Evolutionary conservation across 441 rosid species (phyloP), one percentile per base, ranked within the genome.

Genomic region (Gossypium trilobum): DNA sequence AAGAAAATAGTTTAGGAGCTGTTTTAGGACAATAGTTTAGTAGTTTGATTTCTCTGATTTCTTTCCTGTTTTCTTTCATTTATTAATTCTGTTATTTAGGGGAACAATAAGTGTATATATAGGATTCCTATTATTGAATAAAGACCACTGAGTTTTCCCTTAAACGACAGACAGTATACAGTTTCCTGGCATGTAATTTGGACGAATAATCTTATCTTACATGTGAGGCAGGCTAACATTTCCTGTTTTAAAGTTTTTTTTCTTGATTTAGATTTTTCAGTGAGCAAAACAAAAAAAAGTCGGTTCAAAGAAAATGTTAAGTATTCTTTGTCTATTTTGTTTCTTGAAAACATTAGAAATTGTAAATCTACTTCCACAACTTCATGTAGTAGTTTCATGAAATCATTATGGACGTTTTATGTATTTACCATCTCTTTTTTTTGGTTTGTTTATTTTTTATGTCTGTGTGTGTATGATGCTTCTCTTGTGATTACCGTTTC

Each of bases 401-500:
- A 39, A 69, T 54, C 14, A 3, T 9, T 23, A 48, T n/a, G 36
- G 36, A 23, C 42, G 19, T n/a, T 50, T 29, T 51, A 68, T 48
- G 11, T 4, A 8, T 69, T 51, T 54, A 69, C 46, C 59, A 51
- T 59, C 69, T 36, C 68, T 25, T 25, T 4, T 11, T 23, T 22
- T 10, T 23, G 8, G 22, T 19, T 54, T 54, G 22, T 19, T 54
- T 54, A 17, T 8, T 19, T 54, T 54, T 54, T 17, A 19, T 54
- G 59, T 50, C 10, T 51, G 44, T 16, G 60, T 8, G 2, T 48
- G 19, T 8, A 72, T 66, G 74, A 75, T 54, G 39, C 68, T 64
- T 66, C 67, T 68, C 71, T 50, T 17, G 33, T 36, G 22, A 51
- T 68, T 68, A 72, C 19, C 20, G 57, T 77, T 61, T 77, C 63